Conservation (phyloP, 2,329 filamentous ascomycete genomes). For the Fusarium nurragi region DNA sequence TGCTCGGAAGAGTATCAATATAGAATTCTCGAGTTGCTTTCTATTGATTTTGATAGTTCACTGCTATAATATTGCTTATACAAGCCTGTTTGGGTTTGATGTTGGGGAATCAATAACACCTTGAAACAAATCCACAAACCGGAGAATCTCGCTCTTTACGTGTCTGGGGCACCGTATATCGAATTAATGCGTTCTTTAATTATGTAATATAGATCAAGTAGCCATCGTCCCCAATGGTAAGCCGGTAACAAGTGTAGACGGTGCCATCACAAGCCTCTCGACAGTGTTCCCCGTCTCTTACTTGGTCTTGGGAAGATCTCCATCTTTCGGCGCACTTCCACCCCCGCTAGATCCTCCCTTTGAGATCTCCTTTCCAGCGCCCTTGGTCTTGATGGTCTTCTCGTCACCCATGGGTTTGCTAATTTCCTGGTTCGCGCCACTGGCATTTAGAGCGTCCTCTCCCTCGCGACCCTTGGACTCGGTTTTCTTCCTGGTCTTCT, state of each 20-base stretch:
- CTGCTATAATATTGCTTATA: neutral
- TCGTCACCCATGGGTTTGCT: slow-evolving; percentile 52
- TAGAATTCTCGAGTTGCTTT: neutral
- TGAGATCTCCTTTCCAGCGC: slow-evolving; percentile 48
- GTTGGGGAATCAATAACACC: neutral
- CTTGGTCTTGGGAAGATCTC: slow-evolving; percentile 19
- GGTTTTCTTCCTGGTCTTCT: slow-evolving; percentile 58
- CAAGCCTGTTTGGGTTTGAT: neutral
- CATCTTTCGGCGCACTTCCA: slow-evolving; percentile 47
- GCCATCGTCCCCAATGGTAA: neutral
- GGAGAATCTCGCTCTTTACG: neutral
- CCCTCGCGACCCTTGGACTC: slow-evolving; percentile 42
- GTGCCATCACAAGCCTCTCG: neutral
- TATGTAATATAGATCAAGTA: neutral
- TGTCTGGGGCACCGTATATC: neutral
- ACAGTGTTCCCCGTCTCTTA: neutral
- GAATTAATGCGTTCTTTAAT: neutral
- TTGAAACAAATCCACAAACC: neutral
- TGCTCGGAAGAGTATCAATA: neutral
- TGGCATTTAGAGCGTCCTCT: slow-evolving; percentile 51
- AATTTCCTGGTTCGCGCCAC: slow-evolving; percentile 57
- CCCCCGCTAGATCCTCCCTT: slow-evolving; percentile 50
- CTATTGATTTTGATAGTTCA: neutral
- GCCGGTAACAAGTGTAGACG: neutral
- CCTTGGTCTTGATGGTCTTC: slow-evolving; percentile 48